Base-by-base conservation (phyloP, 2,329 filamentous ascomycete species). In the Arthroderma sp. region DNA sequence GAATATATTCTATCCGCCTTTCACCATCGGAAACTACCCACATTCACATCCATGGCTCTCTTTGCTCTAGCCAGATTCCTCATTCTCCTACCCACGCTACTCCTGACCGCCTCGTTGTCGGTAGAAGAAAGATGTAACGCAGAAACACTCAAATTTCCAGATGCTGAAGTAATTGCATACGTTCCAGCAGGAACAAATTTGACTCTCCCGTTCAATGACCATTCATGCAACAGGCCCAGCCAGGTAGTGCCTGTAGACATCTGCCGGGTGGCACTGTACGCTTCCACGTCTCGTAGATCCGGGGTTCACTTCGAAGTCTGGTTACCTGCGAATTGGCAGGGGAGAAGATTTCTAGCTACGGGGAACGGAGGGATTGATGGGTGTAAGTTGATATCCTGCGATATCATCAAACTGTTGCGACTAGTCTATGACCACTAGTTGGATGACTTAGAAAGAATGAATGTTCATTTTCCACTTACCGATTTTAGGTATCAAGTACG, bases 231-330 rank as follows among this genome's bases (percentile, higher is more conserved):
- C 3, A 66, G 67, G 35, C 59, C 61, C 2, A 64, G 41, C 21
- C 70, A 72, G 56, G 19, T 63, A 6, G 65, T 70, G 2, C 52
- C 64, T 8, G 61, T 59, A 4, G 63, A 68, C 39, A 17, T 71
- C 5, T 73, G 71, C 57, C 67, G 70, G 7, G 59, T 72, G 8
- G 63, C 66, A 2, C 59, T 72, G 0, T 64, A 60, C 8, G 65
- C 72, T 31, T 61, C 61, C 17, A 72, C 69, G 0, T 68, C 67
- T 15, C 63, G 64, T 7, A 64, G 66, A 15, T 71, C 73, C 1
- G 69, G 68, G 23, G 71, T 77, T 31, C 67, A 61, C 31, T 66
- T 70, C 25, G 73, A 76, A 60, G 56, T 69, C 1, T 56, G 54
- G 54, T 19, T 56, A 25, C 54, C 54, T 8, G 17, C 21, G 15